Conservation (phyloP, 1,139 yeast genomes). For the Sugiyamaella novakii region DNA sequence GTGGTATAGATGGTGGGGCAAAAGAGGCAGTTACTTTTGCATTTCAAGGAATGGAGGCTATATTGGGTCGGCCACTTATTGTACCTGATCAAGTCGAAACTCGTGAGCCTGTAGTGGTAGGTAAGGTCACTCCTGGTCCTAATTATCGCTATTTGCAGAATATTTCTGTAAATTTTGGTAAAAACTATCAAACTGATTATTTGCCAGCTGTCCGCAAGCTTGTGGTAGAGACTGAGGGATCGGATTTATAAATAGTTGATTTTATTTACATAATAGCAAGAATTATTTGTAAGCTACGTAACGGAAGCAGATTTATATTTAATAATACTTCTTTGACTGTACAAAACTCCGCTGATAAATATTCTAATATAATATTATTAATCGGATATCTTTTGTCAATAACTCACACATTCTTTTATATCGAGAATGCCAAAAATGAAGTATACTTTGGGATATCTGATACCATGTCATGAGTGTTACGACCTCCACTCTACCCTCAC, state of each 20-base stretch:
- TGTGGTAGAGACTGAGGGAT: constrained; percentile 18
- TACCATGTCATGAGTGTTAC: too few species aligned
- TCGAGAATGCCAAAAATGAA: too few species aligned
- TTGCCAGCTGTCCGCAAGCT: constrained; percentile 26
- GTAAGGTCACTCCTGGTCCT: constrained; percentile 30
- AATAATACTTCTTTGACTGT: too few species aligned
- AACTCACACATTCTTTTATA: too few species aligned
- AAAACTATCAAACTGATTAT: constrained; percentile 16
- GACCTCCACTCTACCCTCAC: too few species aligned
- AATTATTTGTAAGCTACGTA: too few species aligned
- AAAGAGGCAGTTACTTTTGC: constrained; percentile 30
- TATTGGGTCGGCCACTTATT: constrained; percentile 27
- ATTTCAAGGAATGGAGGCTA: constrained; percentile 30
- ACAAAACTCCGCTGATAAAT: too few species aligned
- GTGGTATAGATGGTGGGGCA: constrained; percentile 27
- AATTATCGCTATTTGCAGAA: constrained; percentile 26
- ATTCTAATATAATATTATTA: too few species aligned
- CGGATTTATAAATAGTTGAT: not conserved
- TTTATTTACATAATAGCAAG: too few species aligned
- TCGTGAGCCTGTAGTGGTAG: constrained; percentile 27
- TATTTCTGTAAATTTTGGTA: constrained; percentile 23
- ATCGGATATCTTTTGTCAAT: too few species aligned
- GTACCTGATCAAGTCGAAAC: constrained; percentile 28
- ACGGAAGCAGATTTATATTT: too few species aligned
- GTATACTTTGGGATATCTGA: too few species aligned